A percentile compares a stretch with the other conserved stretches of the same genome.
Conservation (phyloP, 306 rosid genomes). For the Prunus padus region DNA sequence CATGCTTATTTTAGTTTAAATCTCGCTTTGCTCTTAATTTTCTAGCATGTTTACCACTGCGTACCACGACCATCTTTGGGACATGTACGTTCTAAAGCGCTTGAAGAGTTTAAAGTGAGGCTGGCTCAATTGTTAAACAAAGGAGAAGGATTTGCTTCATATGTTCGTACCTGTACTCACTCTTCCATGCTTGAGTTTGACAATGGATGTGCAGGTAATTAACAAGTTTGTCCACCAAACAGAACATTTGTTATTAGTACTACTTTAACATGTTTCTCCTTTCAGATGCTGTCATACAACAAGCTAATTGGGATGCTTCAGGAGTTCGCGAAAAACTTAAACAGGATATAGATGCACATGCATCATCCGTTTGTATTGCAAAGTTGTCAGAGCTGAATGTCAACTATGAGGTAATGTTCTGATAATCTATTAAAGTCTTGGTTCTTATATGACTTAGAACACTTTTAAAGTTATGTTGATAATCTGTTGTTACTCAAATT, state of each 20-base stretch:
- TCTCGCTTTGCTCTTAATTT: slow-evolving; percentile 18
- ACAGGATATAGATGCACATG: slow-evolving; percentile 64
- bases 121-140: slow-evolving; percentile 45
- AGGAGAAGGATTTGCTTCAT: slow-evolving; percentile 44
- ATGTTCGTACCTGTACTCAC: slow-evolving; percentile 40
- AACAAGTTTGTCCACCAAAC: too few relatives aligned
- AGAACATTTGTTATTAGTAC: background rate
- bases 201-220: slow-evolving; percentile 32
- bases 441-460: slow-evolving; percentile 11
- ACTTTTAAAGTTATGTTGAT: background rate
- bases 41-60: slow-evolving; percentile 72
- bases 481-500: background rate
- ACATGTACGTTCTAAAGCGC: slow-evolving; percentile 56
- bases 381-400: slow-evolving; percentile 47
- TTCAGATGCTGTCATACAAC: slow-evolving; percentile 59
- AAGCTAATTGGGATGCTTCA: slow-evolving; percentile 62
- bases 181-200: slow-evolving; percentile 56
- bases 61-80: slow-evolving; percentile 58
- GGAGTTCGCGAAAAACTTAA: slow-evolving; percentile 58
- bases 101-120: slow-evolving; percentile 48
- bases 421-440: slow-evolving; percentile 1
- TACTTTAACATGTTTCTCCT: slow-evolving; percentile 11
- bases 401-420: slow-evolving; percentile 51
- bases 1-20: background rate
- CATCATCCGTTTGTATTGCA: slow-evolving; percentile 44